Base-by-base conservation (phyloP, 1,139 yeast genomes). In the Candida buenavistaensis region DNA sequence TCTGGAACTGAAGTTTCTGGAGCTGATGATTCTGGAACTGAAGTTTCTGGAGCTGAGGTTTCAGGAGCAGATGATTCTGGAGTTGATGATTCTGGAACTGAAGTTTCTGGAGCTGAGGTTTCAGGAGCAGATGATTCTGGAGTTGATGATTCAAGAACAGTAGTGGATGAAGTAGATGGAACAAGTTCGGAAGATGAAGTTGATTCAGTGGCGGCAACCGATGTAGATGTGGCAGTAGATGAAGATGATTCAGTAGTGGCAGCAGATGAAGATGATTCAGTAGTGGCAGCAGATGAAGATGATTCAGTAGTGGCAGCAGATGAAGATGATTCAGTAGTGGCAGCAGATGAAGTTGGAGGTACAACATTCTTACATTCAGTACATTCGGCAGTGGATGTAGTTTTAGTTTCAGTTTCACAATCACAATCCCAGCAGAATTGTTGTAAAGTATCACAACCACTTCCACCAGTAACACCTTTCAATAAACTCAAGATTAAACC, bases 371-470 rank as follows among this genome's bases (percentile, higher is more conserved):
- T n/a, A n/a, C n/a, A n/a, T n/a, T n/a, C n/a, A n/a, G n/a, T n/a
- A n/a, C n/a, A n/a, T n/a, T n/a, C n/a, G n/a, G n/a, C n/a, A 14
- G 28, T 15, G 11, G 16, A 15, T 19, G 32, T 27, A 10, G 34
- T 16, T 14, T 24, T 10, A 25, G 27, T n/a, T 10, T 33, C 7
- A 16, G 31, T 22, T 3, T 26, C 34, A 36, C 43, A 39, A 1
- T 33, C 36, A 33, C 39, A 36, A 11, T 39, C 43, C 37, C 39
- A 39, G 32, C 43, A 39, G 25, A 32, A 31, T 36, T 39, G 43
- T 22, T 36, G 33, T 17, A 36, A 26, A 15, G 29, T 25, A 21
- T 23, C 14, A 22, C 33, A 33, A 26, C 32, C 28, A 16, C 23
- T 16, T 10, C 29, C 34, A 23, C 33, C 33, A 13, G 37, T 31